Percentiles rank a stretch among this genome's conserved stretches.
These are phyloP conservation scores for Monascus purpureus DNA, from an alignment of 495 filamentous ascomycete genomes.

Conservation along the genomic window DNA sequence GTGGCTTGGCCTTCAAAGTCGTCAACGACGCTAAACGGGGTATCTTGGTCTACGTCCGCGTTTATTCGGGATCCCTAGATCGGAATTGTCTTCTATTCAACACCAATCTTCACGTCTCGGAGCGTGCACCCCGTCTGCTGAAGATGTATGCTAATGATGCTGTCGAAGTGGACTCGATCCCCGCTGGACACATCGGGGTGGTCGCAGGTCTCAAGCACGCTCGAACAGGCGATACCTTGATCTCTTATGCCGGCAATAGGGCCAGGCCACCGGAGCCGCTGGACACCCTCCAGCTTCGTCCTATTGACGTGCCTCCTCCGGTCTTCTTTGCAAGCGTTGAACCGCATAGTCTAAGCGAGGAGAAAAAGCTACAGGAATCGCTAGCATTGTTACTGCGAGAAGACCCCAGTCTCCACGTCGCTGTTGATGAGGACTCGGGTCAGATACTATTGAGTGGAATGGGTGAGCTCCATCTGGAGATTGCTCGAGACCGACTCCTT, in stretches of 20 bases:
- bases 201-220: constrained; percentile 81
- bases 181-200: constrained; percentile 89
- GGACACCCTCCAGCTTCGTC: constrained; percentile 65
- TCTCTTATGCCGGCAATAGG: constrained; percentile 54
- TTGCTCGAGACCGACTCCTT: constrained; percentile 75
- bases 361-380: constrained; percentile 62
- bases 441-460: constrained; percentile 91
- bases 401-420: constrained; percentile 85
- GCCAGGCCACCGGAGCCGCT: constrained; percentile 51
- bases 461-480: constrained; percentile 96
- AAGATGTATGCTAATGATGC: constrained; percentile 89
- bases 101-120: constrained; percentile 68
- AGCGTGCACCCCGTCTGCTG: constrained; percentile 67
- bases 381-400: constrained; percentile 70
- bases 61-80: constrained; percentile 73
- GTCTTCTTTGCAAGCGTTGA: constrained; percentile 94
- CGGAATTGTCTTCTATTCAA: constrained; percentile 71
- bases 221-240: constrained; percentile 83
- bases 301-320: constrained; percentile 80
- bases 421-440: constrained; percentile 74
- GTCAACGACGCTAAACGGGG: constrained; percentile 77
- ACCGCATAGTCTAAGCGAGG: constrained; percentile 61
- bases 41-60: constrained; percentile 80
- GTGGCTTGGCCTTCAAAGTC: constrained; percentile 93
- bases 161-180: constrained; percentile 65